Base-by-base conservation (phyloP, 2,329 filamentous ascomycete genomes). In the Grosmannia huntii region DNA sequence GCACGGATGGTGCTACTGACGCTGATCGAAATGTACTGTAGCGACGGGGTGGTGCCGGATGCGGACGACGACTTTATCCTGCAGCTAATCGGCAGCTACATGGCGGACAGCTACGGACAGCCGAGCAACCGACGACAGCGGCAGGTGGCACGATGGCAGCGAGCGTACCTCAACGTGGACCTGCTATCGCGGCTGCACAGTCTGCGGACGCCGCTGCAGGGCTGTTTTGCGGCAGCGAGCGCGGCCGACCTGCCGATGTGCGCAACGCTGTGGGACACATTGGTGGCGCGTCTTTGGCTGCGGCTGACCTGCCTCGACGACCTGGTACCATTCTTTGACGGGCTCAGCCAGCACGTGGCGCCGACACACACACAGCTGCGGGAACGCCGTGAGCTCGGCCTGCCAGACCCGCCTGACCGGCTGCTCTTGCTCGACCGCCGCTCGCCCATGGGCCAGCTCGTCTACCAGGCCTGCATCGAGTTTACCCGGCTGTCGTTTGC, bases 401-500 rank as follows among this genome's bases (percentile, higher is more conserved):
- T 46, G 25, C 1, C 11, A 0, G 75, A 75, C 3, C 75, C 77
- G 4, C 68, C 71, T 1, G 72, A 72, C 11, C 73, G 77, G 44
- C 75, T 75, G 53, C 81, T 90, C 62, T 77, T 80, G 25, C 74
- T 95, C 25, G 82, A 87, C 3, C 78, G 81, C 27, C 87, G 83
- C 55, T 95, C 90, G 1, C 90, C 91, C 0, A 76, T 96, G 41
- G 94, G 91, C 1, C 78, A 81, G 6, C 95, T 95, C 67, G 78
- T 96, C 19, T 81, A 91, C 56, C 81, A 86, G 65, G 81, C 87
- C 3, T 79, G 84, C 64, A 74, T 95, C 3, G 92, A 97, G 71
- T 95, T 91, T 67, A 83, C 84, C 1, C 76, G 87, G 51, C 72
- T 97, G 41, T 84, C 85, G 52, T 96, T 97, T 65, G 80, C 89